Percentiles rank a stretch among this genome's conserved stretches.
These are phyloP conservation scores for Termitomyces sp. DNA, from an alignment of 768 basidiomycete genomes.

Conservation along the genomic window DNA sequence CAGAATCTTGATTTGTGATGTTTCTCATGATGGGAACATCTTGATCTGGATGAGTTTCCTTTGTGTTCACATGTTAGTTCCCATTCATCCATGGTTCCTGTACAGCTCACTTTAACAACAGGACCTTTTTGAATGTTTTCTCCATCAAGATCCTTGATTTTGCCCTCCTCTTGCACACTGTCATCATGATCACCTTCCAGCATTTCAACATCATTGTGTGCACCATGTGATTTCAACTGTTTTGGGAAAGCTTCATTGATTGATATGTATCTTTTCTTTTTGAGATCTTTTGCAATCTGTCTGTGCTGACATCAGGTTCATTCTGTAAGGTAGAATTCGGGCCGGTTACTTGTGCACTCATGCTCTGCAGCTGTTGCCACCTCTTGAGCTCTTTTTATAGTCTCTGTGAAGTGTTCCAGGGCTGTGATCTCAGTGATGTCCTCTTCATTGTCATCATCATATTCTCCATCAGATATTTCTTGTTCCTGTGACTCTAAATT, in stretches of 20 bases:
- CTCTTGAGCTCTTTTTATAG: not conserved
- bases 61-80: not conserved
- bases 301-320: not conserved
- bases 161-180: not conserved
- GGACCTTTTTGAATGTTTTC: not conserved
- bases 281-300: not conserved
- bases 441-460: not conserved
- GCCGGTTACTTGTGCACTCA: too few relatives aligned
- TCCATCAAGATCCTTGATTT: not conserved
- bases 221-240: not conserved
- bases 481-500: too few relatives aligned
- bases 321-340: not conserved
- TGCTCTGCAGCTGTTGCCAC: not conserved
- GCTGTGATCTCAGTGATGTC: not conserved
- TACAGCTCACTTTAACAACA: not conserved
- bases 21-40: not conserved
- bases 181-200: not conserved
- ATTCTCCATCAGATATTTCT: not conserved
- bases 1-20: not conserved
- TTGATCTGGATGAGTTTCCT: not conserved
- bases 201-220: not conserved
- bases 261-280: not conserved
- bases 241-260: not conserved
- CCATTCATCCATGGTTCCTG: not conserved
- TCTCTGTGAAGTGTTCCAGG: not conserved